Evolutionary conservation across 2,329 filamentous ascomycete species (phyloP).

Genomic region (Lachnellula occidentalis): DNA sequence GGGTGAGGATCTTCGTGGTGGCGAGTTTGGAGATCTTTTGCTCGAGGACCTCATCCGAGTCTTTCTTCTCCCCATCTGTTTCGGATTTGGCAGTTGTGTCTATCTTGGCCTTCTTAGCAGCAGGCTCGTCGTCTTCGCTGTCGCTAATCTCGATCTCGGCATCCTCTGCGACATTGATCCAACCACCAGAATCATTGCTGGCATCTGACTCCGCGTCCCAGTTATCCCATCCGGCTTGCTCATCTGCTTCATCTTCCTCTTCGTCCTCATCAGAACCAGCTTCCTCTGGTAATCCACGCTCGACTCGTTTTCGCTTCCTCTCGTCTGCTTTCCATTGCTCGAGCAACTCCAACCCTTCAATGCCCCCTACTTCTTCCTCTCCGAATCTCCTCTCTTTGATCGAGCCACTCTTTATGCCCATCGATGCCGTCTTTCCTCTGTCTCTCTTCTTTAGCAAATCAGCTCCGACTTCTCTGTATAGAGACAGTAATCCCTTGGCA

Average conservation of each 20-base stretch:
- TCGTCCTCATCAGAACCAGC: slow-evolving; percentile 56
- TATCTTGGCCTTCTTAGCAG: slow-evolving; percentile 58
- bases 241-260: slow-evolving; percentile 48
- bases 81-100: slow-evolving; percentile 33
- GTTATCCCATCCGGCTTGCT: slow-evolving; percentile 24
- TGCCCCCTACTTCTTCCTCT: slow-evolving; percentile 71
- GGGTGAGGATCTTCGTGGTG: slow-evolving; percentile 91
- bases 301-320: slow-evolving; percentile 64
- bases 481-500: slow-evolving; percentile 79
- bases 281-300: slow-evolving; percentile 60
- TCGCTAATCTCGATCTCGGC: slow-evolving; percentile 71
- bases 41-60: slow-evolving; percentile 32
- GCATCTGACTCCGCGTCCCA: slow-evolving; percentile 40
- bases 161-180: slow-evolving; percentile 86
- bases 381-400: slow-evolving; percentile 74
- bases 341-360: slow-evolving; percentile 87
- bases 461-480: slow-evolving; percentile 88
- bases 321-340: slow-evolving; percentile 94
- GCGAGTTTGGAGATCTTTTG: slow-evolving; percentile 66
- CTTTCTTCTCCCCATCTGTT: slow-evolving; percentile 39
- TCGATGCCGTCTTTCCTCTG: slow-evolving; percentile 83
- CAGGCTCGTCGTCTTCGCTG: slow-evolving; percentile 68
- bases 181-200: slow-evolving; percentile 72
- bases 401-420: slow-evolving; percentile 72
- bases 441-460: slow-evolving; percentile 86